Base-by-base conservation (phyloP, 345 rosid genomes). In the Hevea brasiliensis region DNA sequence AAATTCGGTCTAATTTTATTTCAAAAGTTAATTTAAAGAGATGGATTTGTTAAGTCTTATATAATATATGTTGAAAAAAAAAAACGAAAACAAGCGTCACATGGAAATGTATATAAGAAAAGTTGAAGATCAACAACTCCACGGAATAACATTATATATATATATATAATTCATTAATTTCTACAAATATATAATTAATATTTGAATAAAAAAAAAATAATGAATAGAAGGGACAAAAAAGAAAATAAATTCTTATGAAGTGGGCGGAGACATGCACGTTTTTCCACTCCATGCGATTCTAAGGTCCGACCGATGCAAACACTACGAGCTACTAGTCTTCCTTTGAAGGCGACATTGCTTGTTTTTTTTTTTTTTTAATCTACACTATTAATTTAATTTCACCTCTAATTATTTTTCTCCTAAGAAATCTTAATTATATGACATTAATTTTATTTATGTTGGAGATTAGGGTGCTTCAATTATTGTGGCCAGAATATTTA, bases 301-400 rank as follows among this genome's bases (percentile, higher is more conserved):
- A 37, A 76, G 68, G 77, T 44, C 72, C 73, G 77, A 76, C 81
- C 79, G 54, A 56, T 76, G 72, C 84, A 83, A 83, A 68, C 37
- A 24, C 8, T 13, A 24, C 24, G 60, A 48, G 48, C 5, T 23
- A 0, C 62, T 4, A 73, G 73, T 63, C 84, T 45, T 73, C 64
- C 72, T 13, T 71, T 55, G 65, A 64, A 54, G 81, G 72, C 76
- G 69, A 79, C 76, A 65, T 3, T 21, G 5, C 58, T 9, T 8
- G 0, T 72, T 14, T 7, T 47, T 59, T 4, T 17, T 45, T 60
- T 6, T 12, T 8, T 15, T 60, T 10, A 15, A 15, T 60, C 9
- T 15, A 13, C 29, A 14, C 15, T 6, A 18, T 3, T 20, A 20
- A 12, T 32, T 13, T 27, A 7, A 35, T 37, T n/a, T n/a, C n/a